A percentile compares a stretch with the other conserved stretches of the same genome.
phyloP scores from a whole-genome alignment of 1,139 yeast species.

The Zygosaccharomyces pseudobailii region DNA sequence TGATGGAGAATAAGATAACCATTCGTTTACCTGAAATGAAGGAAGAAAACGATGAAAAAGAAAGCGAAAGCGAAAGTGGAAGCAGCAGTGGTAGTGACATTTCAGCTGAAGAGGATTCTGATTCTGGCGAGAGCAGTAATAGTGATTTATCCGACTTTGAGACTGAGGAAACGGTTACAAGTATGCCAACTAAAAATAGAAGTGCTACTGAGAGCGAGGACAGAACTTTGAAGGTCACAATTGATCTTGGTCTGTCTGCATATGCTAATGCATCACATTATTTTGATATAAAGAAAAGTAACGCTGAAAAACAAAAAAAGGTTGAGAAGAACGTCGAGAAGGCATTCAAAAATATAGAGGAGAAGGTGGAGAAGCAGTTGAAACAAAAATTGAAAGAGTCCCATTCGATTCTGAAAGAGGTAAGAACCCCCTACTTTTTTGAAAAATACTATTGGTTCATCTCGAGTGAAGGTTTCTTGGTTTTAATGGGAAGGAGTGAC shows the following conservation, averaged over 20 bases:
- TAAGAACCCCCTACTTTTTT: constrained; percentile 80
- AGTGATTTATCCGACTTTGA: constrained; percentile 15
- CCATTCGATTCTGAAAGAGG: constrained; percentile 55
- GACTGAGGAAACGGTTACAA: constrained; percentile 11
- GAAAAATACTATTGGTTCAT: constrained; percentile 94
- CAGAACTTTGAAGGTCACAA: constrained; percentile 48
- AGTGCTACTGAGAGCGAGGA: constrained; percentile 18
- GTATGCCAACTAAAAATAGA: constrained; percentile 16
- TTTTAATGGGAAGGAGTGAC: constrained; percentile 81
- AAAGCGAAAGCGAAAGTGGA: constrained; percentile 1
- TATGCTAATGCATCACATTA: constrained; percentile 89
- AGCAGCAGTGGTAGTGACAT: constrained; percentile 12
- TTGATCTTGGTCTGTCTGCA: constrained; percentile 69
- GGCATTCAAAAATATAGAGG: constrained; percentile 83
- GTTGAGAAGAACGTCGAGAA: constrained; percentile 73
- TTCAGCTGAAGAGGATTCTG: constrained; percentile 33
- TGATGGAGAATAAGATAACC: constrained; percentile 64
- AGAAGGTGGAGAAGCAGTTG: constrained; percentile 69
- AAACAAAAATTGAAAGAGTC: constrained; percentile 62
- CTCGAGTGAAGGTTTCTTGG: constrained; percentile 81
- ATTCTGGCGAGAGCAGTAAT: constrained; percentile 24
- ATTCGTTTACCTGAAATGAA: constrained; percentile 49
- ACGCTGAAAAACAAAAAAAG: constrained; percentile 72
- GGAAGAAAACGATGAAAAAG: constrained; percentile 27
- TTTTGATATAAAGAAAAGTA: constrained; percentile 72